Evolutionary conservation across 768 basidiomycete species (phyloP).

Genomic region (Lactifluus rugatus): DNA sequence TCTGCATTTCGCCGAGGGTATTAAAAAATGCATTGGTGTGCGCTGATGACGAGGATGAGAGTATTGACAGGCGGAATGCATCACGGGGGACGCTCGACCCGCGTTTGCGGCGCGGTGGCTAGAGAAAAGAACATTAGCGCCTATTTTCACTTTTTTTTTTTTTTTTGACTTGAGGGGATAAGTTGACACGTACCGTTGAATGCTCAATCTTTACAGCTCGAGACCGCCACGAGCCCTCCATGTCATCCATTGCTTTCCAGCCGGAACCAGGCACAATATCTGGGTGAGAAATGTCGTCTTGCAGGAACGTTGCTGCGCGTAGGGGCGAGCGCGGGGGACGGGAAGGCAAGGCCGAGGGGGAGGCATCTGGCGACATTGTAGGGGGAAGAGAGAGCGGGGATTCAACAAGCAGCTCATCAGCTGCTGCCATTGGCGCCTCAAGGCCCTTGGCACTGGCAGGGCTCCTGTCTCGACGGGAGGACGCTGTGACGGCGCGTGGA

Average conservation of each 20-base stretch:
- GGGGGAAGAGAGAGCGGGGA: constrained; percentile 16
- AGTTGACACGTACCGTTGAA: constrained; percentile 12
- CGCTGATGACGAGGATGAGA: constrained; percentile 16
- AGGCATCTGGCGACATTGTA: constrained; percentile 3
- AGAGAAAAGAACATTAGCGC: not conserved
- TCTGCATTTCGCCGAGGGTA: constrained; percentile 17
- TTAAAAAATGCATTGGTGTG: constrained; percentile 19
- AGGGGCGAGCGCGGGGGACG: constrained; percentile 20
- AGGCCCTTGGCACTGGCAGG: constrained; percentile 15
- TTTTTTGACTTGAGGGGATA: not conserved
- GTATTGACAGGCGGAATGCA: constrained; percentile 19
- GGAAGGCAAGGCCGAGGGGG: constrained; percentile 6
- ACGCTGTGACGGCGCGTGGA: constrained; percentile 21
- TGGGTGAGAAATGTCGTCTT: constrained; percentile 1
- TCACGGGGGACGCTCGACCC: constrained; percentile 21
- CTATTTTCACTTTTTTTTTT: too few species aligned
- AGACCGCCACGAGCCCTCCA: constrained; percentile 16
- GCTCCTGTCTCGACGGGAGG: constrained; percentile 23
- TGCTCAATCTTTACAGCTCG: constrained; percentile 14
- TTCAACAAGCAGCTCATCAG: constrained; percentile 16
- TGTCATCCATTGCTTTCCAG: constrained; percentile 15
- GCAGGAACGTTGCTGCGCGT: constrained; percentile 11
- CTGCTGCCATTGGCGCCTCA: constrained; percentile 12
- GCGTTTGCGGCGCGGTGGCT: constrained; percentile 16
- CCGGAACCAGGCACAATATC: constrained; percentile 8